Evolutionary conservation across 805 yeast species (phyloP), one percentile per base, ranked within the genome.

Genomic region (Zygosaccharomyces gambellarensis): DNA sequence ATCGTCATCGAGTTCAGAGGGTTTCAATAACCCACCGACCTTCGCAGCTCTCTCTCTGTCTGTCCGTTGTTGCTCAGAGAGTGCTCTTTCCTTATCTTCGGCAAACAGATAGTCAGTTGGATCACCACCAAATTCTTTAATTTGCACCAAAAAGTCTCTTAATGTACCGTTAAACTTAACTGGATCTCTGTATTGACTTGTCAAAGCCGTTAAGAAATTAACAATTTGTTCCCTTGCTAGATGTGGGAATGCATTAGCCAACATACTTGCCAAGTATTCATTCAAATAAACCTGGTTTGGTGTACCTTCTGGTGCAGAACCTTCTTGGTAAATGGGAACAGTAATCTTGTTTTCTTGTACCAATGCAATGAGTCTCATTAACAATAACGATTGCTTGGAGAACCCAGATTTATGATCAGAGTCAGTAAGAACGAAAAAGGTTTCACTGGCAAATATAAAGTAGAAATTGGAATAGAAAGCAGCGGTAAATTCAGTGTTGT

Each of bases 391-490:
- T 72, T 94, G 99, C 58, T 83, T 78, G 53, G 85, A 80, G 74
- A 94, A 94, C 1, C 98, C 98, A 25, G 98, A 88, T 72, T 94
- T 92, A 70, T 94, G 99, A 69, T 94, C 99, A 7, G 97, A 84
- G 68, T 94, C 98, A 2, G 99, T 94, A 49, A 94, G 77, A 29
- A 94, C 98, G 61, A 80, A 87, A 66, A 94, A 94, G 1, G 95
- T 86, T 67, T 94, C 99, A 50, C 94, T 82, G 53, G 94, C 78
- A 50, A 94, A 89, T 45, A 88, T 85, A 76, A 89, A 86, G 68
- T 86, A 90, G 66, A 85, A 94, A 64, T 83, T 89, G 65, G 85
- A 83, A 74, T 87, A 94, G 65, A 94, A 94, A 22, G 87, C 90
- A 60, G 83, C 80, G 3, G 95, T 83, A 62, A 92, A 87, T 43